Percentiles rank a stretch among this genome's conserved stretches.
These are phyloP conservation scores for Monilinia laxa DNA, from an alignment of 2,329 filamentous ascomycete species.

Conservation along the genomic window DNA sequence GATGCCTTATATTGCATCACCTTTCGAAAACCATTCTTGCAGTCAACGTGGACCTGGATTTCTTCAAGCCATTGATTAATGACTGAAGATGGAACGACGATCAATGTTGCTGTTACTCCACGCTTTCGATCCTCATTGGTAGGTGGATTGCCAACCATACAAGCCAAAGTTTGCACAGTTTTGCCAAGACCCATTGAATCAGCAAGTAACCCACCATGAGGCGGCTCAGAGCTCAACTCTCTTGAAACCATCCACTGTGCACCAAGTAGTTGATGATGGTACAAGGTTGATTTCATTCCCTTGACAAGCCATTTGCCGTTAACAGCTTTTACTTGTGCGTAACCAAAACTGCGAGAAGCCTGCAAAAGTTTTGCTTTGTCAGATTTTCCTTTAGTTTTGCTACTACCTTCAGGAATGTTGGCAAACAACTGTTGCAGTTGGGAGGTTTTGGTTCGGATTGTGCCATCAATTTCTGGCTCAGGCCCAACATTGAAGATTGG, in stretches of 20 bases:
- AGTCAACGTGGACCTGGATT: constrained; percentile 32
- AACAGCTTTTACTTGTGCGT: constrained; percentile 39
- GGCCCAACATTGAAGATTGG: constrained; percentile 28
- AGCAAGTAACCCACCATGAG: constrained; percentile 56
- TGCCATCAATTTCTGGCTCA: constrained; percentile 28
- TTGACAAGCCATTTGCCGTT: constrained; percentile 46
- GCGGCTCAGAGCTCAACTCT: constrained; percentile 45
- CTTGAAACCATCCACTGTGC: constrained; percentile 54
- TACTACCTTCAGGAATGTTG: constrained; percentile 32
- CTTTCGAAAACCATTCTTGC: constrained; percentile 28
- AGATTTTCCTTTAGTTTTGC: constrained; percentile 25
- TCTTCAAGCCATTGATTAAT: constrained; percentile 39
- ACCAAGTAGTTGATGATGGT: constrained; percentile 52
- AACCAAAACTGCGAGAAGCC: constrained; percentile 47
- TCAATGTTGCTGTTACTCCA: constrained; percentile 35
- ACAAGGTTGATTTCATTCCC: constrained; percentile 49
- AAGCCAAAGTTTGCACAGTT: constrained; percentile 51
- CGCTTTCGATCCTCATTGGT: constrained; percentile 41
- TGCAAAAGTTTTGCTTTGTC: constrained; percentile 43
- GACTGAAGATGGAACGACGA: constrained; percentile 36
- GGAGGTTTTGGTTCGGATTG: constrained; percentile 27
- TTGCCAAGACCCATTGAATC: constrained; percentile 67
- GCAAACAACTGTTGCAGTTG: constrained; percentile 36
- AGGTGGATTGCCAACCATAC: constrained; percentile 44
- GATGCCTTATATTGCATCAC: constrained; percentile 33